Percentiles rank a stretch among this genome's conserved stretches.
phyloP scores from a whole-genome alignment of 1,139 yeast genomes.

The Kluyveromyces sp. region DNA sequence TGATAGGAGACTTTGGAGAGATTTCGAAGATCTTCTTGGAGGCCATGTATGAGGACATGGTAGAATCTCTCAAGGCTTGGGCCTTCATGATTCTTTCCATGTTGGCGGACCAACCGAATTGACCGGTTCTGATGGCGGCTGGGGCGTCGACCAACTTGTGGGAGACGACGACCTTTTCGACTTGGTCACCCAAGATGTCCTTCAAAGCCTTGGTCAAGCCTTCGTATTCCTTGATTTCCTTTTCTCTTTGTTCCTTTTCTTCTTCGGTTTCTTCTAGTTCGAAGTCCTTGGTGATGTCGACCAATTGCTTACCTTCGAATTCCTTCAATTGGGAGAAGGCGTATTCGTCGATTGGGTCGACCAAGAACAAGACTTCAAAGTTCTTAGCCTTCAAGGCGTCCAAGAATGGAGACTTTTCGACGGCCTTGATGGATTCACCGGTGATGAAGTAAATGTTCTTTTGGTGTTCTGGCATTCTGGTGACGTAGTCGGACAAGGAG shows the following conservation, averaged over 20 bases:
- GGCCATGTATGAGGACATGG: conserved; percentile 99
- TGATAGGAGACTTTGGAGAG: conserved; percentile 93
- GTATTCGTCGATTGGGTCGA: conserved; percentile 99
- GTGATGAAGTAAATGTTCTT: conserved; percentile 98
- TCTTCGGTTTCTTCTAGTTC: conserved; percentile 98
- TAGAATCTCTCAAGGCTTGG: conserved; percentile 97
- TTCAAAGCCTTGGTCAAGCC: conserved; percentile 91
- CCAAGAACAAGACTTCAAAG: conserved; percentile 95
- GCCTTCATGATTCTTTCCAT: conserved; percentile 99
- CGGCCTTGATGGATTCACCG: conserved; percentile 97
- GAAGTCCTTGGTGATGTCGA: conserved; percentile 97
- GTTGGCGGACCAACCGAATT: conserved; percentile 99
- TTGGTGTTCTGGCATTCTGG: conserved; percentile 99
- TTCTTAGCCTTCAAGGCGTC: conserved; percentile 98
- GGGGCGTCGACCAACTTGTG: conserved; percentile 98
- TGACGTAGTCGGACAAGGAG: conserved; percentile 92
- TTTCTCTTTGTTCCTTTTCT: conserved; percentile 91
- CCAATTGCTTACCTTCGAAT: conserved; percentile 98
- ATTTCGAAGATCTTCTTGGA: conserved; percentile 99
- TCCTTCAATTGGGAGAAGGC: conserved; percentile 99
- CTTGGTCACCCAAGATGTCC: conserved; percentile 96
- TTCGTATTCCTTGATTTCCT: conserved; percentile 87
- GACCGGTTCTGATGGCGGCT: conserved; percentile 99
- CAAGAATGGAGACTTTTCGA: conserved; percentile 98
- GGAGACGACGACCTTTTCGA: conserved; percentile 98